Conservation (phyloP, 2,329 filamentous ascomycete genomes). For the Aspergillus vadensis region DNA sequence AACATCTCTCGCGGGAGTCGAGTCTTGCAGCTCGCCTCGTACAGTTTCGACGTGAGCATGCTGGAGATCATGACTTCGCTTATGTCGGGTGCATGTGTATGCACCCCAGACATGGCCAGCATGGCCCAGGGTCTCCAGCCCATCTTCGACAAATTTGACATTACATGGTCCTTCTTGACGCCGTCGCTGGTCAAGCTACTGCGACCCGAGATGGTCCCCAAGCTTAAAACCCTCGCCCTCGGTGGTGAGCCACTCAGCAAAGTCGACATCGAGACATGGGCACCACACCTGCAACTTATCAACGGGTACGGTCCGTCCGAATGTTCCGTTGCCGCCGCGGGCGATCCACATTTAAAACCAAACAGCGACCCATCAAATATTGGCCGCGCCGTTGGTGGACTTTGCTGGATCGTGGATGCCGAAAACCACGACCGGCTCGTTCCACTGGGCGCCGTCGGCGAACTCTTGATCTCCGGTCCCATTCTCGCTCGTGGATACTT, state of each 20-base stretch:
- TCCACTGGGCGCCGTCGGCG: slow-evolving; percentile 15
- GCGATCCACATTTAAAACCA: slow-evolving; percentile 3
- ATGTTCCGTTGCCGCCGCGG: slow-evolving; percentile 5
- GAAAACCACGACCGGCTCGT: slow-evolving; percentile 10
- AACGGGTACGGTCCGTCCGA: slow-evolving; percentile 14
- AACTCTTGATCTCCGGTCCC: slow-evolving; percentile 15
- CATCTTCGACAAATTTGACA: not conserved
- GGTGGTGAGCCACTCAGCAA: slow-evolving; percentile 8
- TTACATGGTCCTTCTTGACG: not conserved
- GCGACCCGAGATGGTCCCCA: slow-evolving; percentile 3
- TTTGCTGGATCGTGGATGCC: slow-evolving; percentile 12
- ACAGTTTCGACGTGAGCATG: not conserved
- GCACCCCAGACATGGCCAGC: not conserved
- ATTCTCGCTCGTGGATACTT: slow-evolving; percentile 11
- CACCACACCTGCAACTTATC: not conserved
- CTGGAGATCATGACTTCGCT: not conserved
- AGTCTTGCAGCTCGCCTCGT: not conserved
- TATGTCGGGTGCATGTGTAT: not conserved
- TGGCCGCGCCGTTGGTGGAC: slow-evolving; percentile 2
- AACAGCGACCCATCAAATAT: slow-evolving; percentile 1
- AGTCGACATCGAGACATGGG: slow-evolving; percentile 10
- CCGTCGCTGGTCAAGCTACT: slow-evolving; percentile 4
- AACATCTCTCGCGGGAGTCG: not conserved
- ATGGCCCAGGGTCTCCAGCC: not conserved
- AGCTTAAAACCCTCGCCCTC: slow-evolving; percentile 7